Conservation (phyloP, 495 filamentous ascomycete species). For the Penicillium bialowiezense region DNA sequence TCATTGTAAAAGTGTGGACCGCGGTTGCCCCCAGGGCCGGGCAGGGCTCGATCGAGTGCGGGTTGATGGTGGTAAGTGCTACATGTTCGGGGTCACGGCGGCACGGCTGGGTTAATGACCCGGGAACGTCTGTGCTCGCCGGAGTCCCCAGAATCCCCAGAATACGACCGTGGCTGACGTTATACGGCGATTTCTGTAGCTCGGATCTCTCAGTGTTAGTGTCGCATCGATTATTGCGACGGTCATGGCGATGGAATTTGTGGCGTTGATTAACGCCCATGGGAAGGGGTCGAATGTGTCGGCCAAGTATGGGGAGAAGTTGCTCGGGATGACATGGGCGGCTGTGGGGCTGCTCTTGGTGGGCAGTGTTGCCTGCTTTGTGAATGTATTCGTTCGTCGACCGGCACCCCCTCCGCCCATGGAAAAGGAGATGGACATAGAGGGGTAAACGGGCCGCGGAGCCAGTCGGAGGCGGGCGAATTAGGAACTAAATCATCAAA, state of each 20-base stretch:
- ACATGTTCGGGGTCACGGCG: not conserved
- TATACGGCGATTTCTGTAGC: conserved; percentile 16
- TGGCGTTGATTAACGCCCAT: conserved; percentile 56
- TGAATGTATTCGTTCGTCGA: conserved; percentile 25
- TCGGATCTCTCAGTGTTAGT: conserved; percentile 45
- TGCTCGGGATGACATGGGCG: conserved; percentile 61
- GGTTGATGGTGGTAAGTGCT: conserved; percentile 31
- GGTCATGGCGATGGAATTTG: conserved; percentile 54
- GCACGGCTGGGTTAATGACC: not conserved
- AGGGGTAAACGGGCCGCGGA: conserved; percentile 14
- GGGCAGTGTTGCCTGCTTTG: conserved; percentile 25
- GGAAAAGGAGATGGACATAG: conserved; percentile 13
- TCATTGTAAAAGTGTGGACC: conserved; percentile 38
- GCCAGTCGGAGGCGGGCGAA: conserved; percentile 16
- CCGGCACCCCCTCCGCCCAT: not conserved
- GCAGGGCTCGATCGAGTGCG: conserved; percentile 26
- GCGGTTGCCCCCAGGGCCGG: conserved; percentile 7
- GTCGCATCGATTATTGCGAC: conserved; percentile 67
- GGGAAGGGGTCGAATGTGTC: conserved; percentile 52
- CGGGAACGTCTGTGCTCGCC: not conserved
- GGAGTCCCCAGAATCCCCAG: too few relatives aligned
- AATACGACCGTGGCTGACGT: conserved; percentile 2
- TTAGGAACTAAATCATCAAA: conserved; percentile 11
- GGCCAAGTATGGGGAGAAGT: conserved; percentile 53
- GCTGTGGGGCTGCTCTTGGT: conserved; percentile 49